Evolutionary conservation across 805 yeast genomes (phyloP), one percentile per base, ranked within the genome.

Genomic region (Danielia reshetovae): DNA sequence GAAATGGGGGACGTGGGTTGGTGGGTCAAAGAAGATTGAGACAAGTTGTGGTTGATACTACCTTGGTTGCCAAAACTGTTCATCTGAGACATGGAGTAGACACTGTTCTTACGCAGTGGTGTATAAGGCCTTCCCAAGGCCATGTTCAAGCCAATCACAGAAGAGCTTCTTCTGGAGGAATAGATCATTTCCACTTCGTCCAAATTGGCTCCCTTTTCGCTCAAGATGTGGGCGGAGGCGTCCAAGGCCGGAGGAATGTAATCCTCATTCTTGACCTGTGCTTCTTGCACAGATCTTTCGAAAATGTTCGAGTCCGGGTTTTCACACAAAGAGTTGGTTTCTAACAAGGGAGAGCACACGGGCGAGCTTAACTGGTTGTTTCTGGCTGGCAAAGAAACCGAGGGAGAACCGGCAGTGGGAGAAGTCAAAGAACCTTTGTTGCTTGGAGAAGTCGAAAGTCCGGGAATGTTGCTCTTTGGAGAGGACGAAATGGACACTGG

Each of bases 231-330:
- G 4, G 93, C 75, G 7, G 95, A 86, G 15, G 73, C 73, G 49
- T 85, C 95, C 46, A 86, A 65, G 5, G 85, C 85, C 0, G 96
- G 89, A 2, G 94, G 84, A 14, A 86, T 84, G 46, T 60, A 75
- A 57, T 87, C 84, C 55, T 85, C 81, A 7, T 65, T 58, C 23
- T 72, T 64, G 35, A 62, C 52, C 30, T 32, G 52, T 12, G 42
- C 29, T 35, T 65, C 70, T 39, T 65, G 71, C 18, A 65, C 71
- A 12, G 66, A 60, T 14, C 72, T 50, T 48, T 67, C 73, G 41
- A 67, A 67, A 30, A 67, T 67, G 39, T 50, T 48, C 24, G 51
- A 45, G 15, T 51, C 55, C 3, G 56, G 55, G 30, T 40, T 39
- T 30, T 51, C 49, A 15, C 40, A 33, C 32, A 47, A 30, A 11